Evolutionary conservation across 495 filamentous ascomycete species (phyloP), one percentile per base, ranked within the genome.

Genomic region (Viridothelium virens): DNA sequence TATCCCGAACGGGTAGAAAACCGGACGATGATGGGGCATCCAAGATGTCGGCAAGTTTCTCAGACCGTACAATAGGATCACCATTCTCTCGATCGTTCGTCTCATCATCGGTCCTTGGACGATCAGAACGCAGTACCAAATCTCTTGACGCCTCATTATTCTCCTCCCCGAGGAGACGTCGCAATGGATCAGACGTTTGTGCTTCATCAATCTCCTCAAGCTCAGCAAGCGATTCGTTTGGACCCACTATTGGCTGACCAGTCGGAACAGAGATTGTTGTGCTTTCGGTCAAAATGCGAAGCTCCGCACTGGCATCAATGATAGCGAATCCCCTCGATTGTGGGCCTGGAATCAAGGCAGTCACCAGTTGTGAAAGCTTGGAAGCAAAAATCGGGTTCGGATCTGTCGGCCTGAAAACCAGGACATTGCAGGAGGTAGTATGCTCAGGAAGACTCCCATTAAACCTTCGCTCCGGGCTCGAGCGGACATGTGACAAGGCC

Each of bases 41-140:
- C 74, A 96, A 94, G 9, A 95, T 81, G 67, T 84, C 80, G 12
- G 88, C 82, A 61, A 96, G 77, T 67, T 84, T 84, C 70, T 90
- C 86, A 48, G 80, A 80, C 38, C 86, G 77, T 33, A 89, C 81
- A 33, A 88, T 81, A 2, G 80, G 82, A 11, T 78, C 73, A 38
- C 81, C 77, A 31, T 79, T 73, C 62, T 75, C 77, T 44, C 79
- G 74, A 48, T 73, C 66, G 3, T 63, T 63, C 56, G 67, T 50
- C 48, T 69, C 59, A 16, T 68, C 65, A 48, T 67, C 65, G 12
- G 12, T 62, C 37, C 31, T 46, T 53, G 41, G 1, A 10, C 31
- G n/a, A 36, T 46, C 61, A 56, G 48, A 61, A 34, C 65, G 74
- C 71, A 61, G 76, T 72, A 9, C 81, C 77, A 70, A 66, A 38